Evolutionary conservation across 805 yeast species (phyloP).

Genomic region (Candida krabiensis): DNA sequence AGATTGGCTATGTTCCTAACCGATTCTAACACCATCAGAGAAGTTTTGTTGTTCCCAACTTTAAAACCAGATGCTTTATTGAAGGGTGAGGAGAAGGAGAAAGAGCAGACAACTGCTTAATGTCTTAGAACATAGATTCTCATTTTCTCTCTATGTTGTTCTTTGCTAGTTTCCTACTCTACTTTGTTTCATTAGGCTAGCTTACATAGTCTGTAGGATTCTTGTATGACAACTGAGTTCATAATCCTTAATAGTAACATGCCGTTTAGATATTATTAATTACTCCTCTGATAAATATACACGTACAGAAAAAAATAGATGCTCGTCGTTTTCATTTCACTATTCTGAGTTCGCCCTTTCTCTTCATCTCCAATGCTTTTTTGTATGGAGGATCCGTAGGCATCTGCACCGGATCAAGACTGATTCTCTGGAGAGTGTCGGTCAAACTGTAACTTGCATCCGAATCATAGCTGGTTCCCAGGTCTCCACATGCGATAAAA

Average conservation of each 20-base stretch:
- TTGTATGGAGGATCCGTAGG: slow-evolving; percentile 98
- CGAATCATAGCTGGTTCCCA: slow-evolving; percentile 75
- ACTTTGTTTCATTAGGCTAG: no score
- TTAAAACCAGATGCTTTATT: slow-evolving; percentile 82
- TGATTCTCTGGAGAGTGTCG: slow-evolving; percentile 36
- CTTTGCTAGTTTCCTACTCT: no score
- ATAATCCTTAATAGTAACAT: no score
- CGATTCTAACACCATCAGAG: slow-evolving; percentile 94
- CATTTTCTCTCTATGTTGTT: no score
- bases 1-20: slow-evolving; percentile 98
- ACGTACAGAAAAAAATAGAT: no score
- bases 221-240: no score
- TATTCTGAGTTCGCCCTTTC: slow-evolving; percentile 58
- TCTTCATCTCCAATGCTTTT: slow-evolving; percentile 81
- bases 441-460: slow-evolving; percentile 87
- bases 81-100: slow-evolving; percentile 36
- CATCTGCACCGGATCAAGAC: slow-evolving; percentile 88
- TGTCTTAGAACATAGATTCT: no score
- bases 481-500: slow-evolving; percentile 95
- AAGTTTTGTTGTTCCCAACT: slow-evolving; percentile 96
- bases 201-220: no score
- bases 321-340: slow-evolving; percentile 20
- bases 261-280: no score
- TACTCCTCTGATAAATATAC: no score
- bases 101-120: slow-evolving; percentile 9